Evolutionary conservation across 1,284 basidiomycete genomes (phyloP).

Genomic region (Flammula alnicola): DNA sequence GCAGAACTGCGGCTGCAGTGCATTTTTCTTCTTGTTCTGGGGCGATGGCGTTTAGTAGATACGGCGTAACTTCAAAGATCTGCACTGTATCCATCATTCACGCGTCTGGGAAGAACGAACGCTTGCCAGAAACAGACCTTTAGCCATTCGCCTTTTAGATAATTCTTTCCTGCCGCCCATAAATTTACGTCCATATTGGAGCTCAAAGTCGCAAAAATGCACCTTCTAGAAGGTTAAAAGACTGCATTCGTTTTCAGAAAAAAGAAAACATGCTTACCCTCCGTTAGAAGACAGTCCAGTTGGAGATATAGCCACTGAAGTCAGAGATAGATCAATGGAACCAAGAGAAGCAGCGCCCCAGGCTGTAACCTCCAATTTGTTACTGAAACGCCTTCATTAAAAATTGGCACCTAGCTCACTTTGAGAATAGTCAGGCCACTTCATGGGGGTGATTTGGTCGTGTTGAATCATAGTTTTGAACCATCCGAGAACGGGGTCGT

Average conservation of each 20-base stretch:
- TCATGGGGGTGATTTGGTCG: slow-evolving; percentile 44
- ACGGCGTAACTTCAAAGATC: slow-evolving; percentile 52
- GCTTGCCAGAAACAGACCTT: slow-evolving; percentile 37
- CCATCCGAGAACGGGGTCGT: slow-evolving; percentile 53
- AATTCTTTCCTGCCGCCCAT: slow-evolving; percentile 57
- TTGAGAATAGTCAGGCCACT: slow-evolving; percentile 70
- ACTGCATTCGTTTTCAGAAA: neutral
- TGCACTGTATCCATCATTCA: slow-evolving; percentile 25
- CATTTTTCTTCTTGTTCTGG: slow-evolving; percentile 16
- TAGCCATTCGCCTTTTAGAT: slow-evolving; percentile 62
- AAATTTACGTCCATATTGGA: slow-evolving; percentile 64
- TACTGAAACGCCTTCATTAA: neutral
- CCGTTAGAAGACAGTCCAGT: slow-evolving; percentile 51
- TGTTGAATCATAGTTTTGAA: slow-evolving; percentile 69
- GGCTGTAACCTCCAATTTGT: slow-evolving; percentile 34
- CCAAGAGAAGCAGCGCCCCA: slow-evolving; percentile 70
- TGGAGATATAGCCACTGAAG: slow-evolving; percentile 65
- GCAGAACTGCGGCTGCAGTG: slow-evolving; percentile 17
- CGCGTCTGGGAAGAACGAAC: neutral
- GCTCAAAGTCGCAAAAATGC: slow-evolving; percentile 55
- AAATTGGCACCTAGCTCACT: slow-evolving; percentile 40
- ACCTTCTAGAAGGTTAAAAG: slow-evolving; percentile 40
- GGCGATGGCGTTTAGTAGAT: slow-evolving; percentile 40
- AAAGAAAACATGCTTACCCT: slow-evolving; percentile 38
- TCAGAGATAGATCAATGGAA: slow-evolving; percentile 66